These are phyloP conservation scores for Ganoderma boninense DNA, from an alignment of 1,284 basidiomycete genomes.

Conservation along the genomic window DNA sequence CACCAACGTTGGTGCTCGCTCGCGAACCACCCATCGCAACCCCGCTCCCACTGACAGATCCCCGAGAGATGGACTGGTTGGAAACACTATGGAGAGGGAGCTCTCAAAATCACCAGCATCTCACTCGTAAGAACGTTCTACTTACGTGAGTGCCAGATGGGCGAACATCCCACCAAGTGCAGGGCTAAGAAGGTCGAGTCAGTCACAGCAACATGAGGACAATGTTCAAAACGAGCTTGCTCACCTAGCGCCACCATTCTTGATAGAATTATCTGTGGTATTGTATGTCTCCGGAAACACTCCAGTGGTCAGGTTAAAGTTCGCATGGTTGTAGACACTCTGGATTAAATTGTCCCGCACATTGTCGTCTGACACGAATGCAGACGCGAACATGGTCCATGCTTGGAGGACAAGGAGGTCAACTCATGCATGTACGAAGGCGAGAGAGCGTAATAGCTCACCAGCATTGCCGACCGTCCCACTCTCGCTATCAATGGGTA, in stretches of 20 bases:
- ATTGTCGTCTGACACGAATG: slow-evolving; percentile 29
- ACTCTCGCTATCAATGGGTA: slow-evolving; percentile 29
- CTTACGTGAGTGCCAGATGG: slow-evolving; percentile 33
- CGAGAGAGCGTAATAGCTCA: slow-evolving; percentile 11
- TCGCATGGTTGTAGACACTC: slow-evolving; percentile 33
- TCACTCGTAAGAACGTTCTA: background rate
- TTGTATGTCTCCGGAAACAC: slow-evolving; percentile 35
- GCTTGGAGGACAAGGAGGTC: slow-evolving; percentile 22
- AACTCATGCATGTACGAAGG: background rate
- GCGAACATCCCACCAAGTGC: slow-evolving; percentile 35
- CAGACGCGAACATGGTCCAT: slow-evolving; percentile 39
- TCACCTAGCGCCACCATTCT: slow-evolving; percentile 31
- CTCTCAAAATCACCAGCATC: background rate
- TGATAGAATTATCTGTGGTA: slow-evolving; percentile 18
- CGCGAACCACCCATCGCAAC: background rate
- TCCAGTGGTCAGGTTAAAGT: slow-evolving; percentile 32
- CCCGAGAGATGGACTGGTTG: slow-evolving; percentile 26
- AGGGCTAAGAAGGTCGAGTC: slow-evolving; percentile 22
- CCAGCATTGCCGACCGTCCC: slow-evolving; percentile 24
- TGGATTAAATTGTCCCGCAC: slow-evolving; percentile 35
- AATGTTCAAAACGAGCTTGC: background rate
- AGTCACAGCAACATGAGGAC: background rate
- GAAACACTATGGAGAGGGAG: slow-evolving; percentile 20
- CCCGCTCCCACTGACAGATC: background rate
- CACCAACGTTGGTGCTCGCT: slow-evolving; percentile 15